Conservation (phyloP, 441 rosid genomes). For the Gossypium laxum region DNA sequence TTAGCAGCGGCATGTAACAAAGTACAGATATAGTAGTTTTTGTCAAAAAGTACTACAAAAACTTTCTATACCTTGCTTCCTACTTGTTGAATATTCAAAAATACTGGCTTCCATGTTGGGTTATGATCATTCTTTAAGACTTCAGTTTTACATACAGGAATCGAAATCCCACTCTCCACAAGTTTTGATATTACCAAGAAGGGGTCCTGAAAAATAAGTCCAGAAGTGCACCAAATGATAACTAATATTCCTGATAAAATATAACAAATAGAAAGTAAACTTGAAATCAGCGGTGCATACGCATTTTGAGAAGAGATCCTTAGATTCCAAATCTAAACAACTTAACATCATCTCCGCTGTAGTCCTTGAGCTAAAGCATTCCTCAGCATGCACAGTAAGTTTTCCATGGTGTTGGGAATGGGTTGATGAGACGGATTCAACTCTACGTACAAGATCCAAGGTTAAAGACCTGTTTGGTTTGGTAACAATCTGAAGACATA, state of each 20-base stretch:
- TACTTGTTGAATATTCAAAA: conserved; percentile 72
- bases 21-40: neutral
- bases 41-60: neutral
- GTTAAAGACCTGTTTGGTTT: conserved; percentile 47
- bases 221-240: conserved; percentile 15
- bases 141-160: conserved; percentile 81
- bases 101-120: conserved; percentile 71
- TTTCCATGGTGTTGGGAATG: conserved; percentile 38
- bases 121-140: conserved; percentile 62
- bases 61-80: conserved; percentile 67
- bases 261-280: conserved; percentile 5
- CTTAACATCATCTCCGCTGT: conserved; percentile 55
- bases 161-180: conserved; percentile 47
- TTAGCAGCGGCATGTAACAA: neutral
- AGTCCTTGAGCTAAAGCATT: conserved; percentile 61
- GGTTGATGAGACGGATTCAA: conserved; percentile 32
- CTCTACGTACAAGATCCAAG: conserved; percentile 50
- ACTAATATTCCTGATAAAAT: conserved; percentile 8
- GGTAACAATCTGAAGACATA: conserved; percentile 49
- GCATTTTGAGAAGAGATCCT: conserved; percentile 68
- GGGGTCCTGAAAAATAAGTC: conserved; percentile 52
- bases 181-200: conserved; percentile 72
- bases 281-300: conserved; percentile 35
- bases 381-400: conserved; percentile 75
- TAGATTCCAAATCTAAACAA: conserved; percentile 59